Percentiles rank a stretch among this genome's conserved stretches.
These are phyloP conservation scores for Aspergillus mulundensis DNA, from an alignment of 495 filamentous ascomycete species.

Conservation along the genomic window DNA sequence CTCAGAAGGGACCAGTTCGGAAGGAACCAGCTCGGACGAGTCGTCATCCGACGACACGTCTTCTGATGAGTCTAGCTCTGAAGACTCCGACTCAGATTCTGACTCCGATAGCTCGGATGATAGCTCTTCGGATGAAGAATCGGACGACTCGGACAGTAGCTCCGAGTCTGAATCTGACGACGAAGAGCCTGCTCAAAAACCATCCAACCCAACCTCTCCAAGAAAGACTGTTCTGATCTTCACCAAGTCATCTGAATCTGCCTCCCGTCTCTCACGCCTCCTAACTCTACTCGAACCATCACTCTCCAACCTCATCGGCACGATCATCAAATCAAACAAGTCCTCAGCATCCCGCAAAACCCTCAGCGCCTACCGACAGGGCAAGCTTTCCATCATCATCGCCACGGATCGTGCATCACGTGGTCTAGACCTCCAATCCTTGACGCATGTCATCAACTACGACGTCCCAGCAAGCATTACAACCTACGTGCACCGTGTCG, in stretches of 20 bases:
- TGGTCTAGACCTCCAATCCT: constrained; percentile 77
- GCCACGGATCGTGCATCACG: constrained; percentile 90
- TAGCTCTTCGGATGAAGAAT: background rate
- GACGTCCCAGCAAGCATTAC: constrained; percentile 77
- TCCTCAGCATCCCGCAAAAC: constrained; percentile 60
- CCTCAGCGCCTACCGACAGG: constrained; percentile 57
- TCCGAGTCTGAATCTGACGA: constrained; percentile 12
- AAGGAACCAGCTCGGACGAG: constrained; percentile 26
- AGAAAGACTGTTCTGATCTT: constrained; percentile 65
- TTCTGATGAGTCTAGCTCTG: background rate
- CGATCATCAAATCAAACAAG: constrained; percentile 70
- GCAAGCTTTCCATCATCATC: constrained; percentile 69
- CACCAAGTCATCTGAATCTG: constrained; percentile 80
- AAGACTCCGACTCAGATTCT: constrained; percentile 9
- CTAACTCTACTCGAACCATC: constrained; percentile 63
- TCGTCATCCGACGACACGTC: constrained; percentile 25
- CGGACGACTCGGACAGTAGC: constrained; percentile 10
- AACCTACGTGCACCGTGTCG: constrained; percentile 89
- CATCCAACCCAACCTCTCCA: background rate
- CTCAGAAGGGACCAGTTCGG: constrained; percentile 29
- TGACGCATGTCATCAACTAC: constrained; percentile 90
- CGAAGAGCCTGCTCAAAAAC: background rate
- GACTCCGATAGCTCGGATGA: constrained; percentile 9
- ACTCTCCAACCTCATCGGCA: constrained; percentile 54
- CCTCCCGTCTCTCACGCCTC: constrained; percentile 73